A percentile compares a stretch with the other conserved stretches of the same genome.
These are phyloP conservation scores for Rutstroemia sp. DNA, from an alignment of 2,329 filamentous ascomycete species.

Conservation along the genomic window DNA sequence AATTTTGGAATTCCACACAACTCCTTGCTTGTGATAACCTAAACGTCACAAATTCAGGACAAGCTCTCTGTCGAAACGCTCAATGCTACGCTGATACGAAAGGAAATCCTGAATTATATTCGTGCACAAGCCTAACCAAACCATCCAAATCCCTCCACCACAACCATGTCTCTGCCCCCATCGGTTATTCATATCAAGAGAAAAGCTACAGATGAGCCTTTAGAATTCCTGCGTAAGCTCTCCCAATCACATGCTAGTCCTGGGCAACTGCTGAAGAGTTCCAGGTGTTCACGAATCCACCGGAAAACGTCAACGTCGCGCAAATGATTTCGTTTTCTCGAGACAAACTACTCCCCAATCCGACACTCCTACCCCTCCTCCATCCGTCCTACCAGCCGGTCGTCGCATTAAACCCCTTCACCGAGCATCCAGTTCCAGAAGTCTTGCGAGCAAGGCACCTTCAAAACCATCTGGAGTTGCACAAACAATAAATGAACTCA, in stretches of 20 bases:
- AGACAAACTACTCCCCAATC: constrained; percentile 17
- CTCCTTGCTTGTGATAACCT: too few species aligned
- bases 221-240: constrained; percentile 28
- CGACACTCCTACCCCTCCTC: neutral
- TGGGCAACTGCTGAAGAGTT: neutral
- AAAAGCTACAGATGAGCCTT: constrained; percentile 29
- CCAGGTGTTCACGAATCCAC: constrained; percentile 26
- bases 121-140: too few species aligned
- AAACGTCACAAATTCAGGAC: too few species aligned
- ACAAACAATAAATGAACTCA: neutral
- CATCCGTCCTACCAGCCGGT: constrained; percentile 6
- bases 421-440: constrained; percentile 11
- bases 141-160: neutral
- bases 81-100: too few species aligned
- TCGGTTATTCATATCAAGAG: constrained; percentile 28
- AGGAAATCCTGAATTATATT: neutral
- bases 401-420: constrained; percentile 19
- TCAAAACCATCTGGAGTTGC: neutral
- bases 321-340: constrained; percentile 25
- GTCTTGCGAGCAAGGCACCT: neutral
- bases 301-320: constrained; percentile 21
- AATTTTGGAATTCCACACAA: too few species aligned
- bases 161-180: constrained; percentile 27
- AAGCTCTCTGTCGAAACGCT: too few species aligned
- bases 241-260: too few species aligned